Conservation (phyloP, 805 yeast species). For the Ogataea ramenticola region DNA sequence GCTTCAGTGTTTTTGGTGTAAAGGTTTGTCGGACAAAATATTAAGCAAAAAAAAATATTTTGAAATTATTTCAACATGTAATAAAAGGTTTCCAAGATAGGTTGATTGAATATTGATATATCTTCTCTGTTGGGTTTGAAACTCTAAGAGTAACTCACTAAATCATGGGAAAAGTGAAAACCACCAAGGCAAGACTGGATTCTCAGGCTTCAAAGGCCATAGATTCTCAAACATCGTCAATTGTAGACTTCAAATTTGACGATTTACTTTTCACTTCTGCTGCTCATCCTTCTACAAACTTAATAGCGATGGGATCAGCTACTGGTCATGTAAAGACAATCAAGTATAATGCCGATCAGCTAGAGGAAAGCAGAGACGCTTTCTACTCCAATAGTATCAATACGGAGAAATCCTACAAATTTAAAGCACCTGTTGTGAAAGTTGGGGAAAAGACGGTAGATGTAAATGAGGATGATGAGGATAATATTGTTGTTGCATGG, state of each 20-base stretch:
- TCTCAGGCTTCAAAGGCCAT: slow-evolving; percentile 19
- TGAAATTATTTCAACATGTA: too few species aligned
- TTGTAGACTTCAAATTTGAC: slow-evolving; percentile 37
- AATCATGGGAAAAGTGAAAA: slow-evolving; percentile 1
- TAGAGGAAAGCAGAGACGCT: slow-evolving; percentile 29
- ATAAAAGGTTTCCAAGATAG: too few species aligned
- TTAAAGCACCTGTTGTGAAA: slow-evolving; percentile 32
- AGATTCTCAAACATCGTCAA: slow-evolving; percentile 33
- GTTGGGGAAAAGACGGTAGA: slow-evolving; percentile 10
- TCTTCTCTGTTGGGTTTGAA: too few species aligned
- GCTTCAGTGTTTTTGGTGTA: too few species aligned
- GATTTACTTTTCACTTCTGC: slow-evolving; percentile 73
- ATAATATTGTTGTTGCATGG: slow-evolving; percentile 46
- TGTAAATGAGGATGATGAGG: slow-evolving; percentile 17
- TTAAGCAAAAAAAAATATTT: too few species aligned
- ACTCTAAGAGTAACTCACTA: too few species aligned
- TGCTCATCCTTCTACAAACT: slow-evolving; percentile 68
- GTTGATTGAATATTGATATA: too few species aligned
- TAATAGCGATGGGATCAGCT: slow-evolving; percentile 67
- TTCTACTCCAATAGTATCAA: slow-evolving; percentile 1
- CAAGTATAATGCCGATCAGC: slow-evolving; percentile 43
- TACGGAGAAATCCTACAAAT: slow-evolving; percentile 35
- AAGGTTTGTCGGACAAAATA: too few species aligned
- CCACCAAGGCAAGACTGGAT: slow-evolving; percentile 1
- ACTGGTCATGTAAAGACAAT: slow-evolving; percentile 68